These are phyloP conservation scores for Cladophialophora chaetospira DNA, from an alignment of 2,329 filamentous ascomycete genomes.

Conservation along the genomic window DNA sequence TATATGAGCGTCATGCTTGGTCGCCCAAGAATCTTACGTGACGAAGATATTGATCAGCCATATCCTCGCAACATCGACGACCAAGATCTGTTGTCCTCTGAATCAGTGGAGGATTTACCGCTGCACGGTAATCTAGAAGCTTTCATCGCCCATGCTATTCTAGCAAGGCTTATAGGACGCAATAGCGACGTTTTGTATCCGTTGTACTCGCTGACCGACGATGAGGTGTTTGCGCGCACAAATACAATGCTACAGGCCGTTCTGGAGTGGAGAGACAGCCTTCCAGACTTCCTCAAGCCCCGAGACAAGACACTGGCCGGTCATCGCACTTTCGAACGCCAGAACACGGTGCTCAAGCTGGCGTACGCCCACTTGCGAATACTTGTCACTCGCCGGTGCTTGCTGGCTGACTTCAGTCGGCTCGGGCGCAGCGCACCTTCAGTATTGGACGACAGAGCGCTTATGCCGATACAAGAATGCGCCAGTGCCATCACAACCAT, in stretches of 20 bases:
- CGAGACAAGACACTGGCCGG: constrained; percentile 34
- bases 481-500: constrained; percentile 31
- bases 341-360: constrained; percentile 36
- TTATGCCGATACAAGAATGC: constrained; percentile 31
- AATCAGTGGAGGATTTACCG: constrained; percentile 38
- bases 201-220: constrained; percentile 28
- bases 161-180: constrained; percentile 34
- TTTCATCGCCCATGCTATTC: constrained; percentile 31
- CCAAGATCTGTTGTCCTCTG: constrained; percentile 54
- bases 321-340: constrained; percentile 34
- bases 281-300: constrained; percentile 35
- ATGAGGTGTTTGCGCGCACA: constrained; percentile 32
- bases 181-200: constrained; percentile 36
- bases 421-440: constrained; percentile 13
- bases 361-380: constrained; percentile 36
- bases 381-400: constrained; percentile 33
- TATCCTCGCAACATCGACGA: constrained; percentile 60
- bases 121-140: constrained; percentile 35
- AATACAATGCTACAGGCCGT: constrained; percentile 30
- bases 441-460: constrained; percentile 19
- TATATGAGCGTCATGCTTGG: constrained; percentile 66
- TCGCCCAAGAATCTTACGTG: constrained; percentile 61
- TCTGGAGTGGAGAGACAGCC: constrained; percentile 30
- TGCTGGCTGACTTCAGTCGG: constrained; percentile 30
- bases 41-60: constrained; percentile 65